Conservation (phyloP, 192 early-diverging fungal genomes). For the Blastocladiella britannica region DNA sequence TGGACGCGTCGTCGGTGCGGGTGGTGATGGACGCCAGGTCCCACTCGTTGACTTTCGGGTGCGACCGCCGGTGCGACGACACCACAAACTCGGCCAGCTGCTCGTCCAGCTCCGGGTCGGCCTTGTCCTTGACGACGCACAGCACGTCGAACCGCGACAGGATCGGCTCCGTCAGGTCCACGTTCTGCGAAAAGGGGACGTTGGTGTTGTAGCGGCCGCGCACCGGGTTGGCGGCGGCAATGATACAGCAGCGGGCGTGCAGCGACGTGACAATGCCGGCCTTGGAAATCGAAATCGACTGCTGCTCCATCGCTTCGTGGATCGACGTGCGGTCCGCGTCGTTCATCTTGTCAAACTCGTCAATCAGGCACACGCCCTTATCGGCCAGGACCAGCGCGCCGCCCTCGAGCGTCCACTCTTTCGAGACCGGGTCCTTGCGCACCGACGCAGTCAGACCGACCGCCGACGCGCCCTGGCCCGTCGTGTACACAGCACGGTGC, state of each 20-base stretch:
- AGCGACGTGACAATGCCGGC: constrained; percentile 69
- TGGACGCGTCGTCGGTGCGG: constrained; percentile 4
- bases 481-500: constrained; percentile 65
- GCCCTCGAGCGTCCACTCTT: constrained; percentile 75
- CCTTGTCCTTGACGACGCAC: constrained; percentile 83
- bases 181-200: constrained; percentile 85
- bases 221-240: constrained; percentile 68
- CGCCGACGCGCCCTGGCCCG: constrained; percentile 66
- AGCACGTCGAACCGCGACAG: constrained; percentile 94
- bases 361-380: constrained; percentile 66
- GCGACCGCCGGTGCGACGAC: constrained; percentile 73
- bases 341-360: constrained; percentile 86
- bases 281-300: constrained; percentile 70
- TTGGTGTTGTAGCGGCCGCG: constrained; percentile 72
- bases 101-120: constrained; percentile 78
- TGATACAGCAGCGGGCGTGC: constrained; percentile 61
- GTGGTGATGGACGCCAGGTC: neutral
- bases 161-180: constrained; percentile 96
- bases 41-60: constrained; percentile 28
- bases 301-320: constrained; percentile 89
- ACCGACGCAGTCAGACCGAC: constrained; percentile 70
- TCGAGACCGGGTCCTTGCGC: constrained; percentile 61
- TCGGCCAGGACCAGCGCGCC: constrained; percentile 77
- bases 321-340: constrained; percentile 79
- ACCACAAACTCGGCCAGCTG: constrained; percentile 82